Evolutionary conservation across 495 filamentous ascomycete genomes (phyloP), one percentile per base, ranked within the genome.

Genomic region (Penicillium simplicissimum): DNA sequence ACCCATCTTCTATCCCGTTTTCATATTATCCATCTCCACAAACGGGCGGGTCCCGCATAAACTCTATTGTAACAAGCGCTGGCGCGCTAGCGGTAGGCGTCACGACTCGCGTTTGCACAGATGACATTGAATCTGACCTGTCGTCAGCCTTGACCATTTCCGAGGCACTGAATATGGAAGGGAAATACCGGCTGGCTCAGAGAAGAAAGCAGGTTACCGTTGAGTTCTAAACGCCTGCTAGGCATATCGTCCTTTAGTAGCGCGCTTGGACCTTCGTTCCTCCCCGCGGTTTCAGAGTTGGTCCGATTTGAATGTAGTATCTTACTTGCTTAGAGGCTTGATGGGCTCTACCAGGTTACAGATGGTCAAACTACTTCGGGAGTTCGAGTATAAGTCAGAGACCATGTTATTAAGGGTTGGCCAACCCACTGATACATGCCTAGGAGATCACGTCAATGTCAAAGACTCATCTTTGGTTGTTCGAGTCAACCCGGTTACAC

Each of bases 81-180:
- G 14, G n/a, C 23, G 48, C 48, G 14, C 48, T 52, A 34, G 48
- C 48, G 48, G 48, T 13, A n/a, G n/a, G 23, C 15, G 19, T 13
- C n/a, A n/a, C n/a, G n/a, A n/a, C n/a, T n/a, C 58, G 48, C 54
- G 52, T 65, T 65, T 65, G 58, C 33, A 28, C n/a, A 35, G n/a
- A 17, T 38, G 13, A 31, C 53, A 14, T 13, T 34, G 33, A 15
- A 61, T 55, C 14, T 47, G 60, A 57, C 19, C 19, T 43, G 42
- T 57, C 60, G 15, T 10, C 34, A 53, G 36, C 14, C 13, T 45
- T 45, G 42, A 45, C 40, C 10, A n/a, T 43, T 21, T 43, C 40
- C n/a, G n/a, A n/a, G n/a, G n/a, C n/a, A n/a, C n/a, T n/a, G n/a
- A 8, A 28, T 28, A 28, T 2, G 28, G 28, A 31, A 31, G 28